phyloP scores from a whole-genome alignment of 2,329 filamentous ascomycete genomes.

The Pseudogymnoascus sp. region DNA sequence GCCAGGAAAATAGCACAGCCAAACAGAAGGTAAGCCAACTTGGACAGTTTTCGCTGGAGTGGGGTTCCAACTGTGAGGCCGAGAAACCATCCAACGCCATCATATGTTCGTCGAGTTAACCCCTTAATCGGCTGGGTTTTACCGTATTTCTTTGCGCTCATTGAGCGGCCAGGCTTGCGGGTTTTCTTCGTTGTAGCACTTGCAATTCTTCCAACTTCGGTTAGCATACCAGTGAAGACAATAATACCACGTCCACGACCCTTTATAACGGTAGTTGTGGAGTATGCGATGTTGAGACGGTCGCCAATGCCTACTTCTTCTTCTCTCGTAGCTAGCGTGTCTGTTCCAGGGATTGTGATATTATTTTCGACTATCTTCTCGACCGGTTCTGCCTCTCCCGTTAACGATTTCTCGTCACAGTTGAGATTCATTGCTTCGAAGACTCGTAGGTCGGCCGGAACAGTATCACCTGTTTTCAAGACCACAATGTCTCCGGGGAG shows the following conservation, averaged over 20 bases:
- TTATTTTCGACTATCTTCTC: slow-evolving; percentile 59
- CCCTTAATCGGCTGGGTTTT: slow-evolving; percentile 41
- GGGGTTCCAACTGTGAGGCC: slow-evolving; percentile 57
- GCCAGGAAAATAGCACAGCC: slow-evolving; percentile 42
- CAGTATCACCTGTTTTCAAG: slow-evolving; percentile 88
- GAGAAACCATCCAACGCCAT: slow-evolving; percentile 46
- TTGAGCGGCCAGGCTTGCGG: slow-evolving; percentile 45
- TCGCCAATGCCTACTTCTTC: slow-evolving; percentile 41
- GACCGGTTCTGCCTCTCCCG: slow-evolving; percentile 90
- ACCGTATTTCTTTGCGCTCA: slow-evolving; percentile 39
- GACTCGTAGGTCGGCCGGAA: slow-evolving; percentile 71
- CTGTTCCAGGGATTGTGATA: slow-evolving; percentile 29
- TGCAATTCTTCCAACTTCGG: slow-evolving; percentile 50
- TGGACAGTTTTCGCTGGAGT: slow-evolving; percentile 56
- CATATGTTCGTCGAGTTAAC: slow-evolving; percentile 38
- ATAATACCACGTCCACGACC: slow-evolving; percentile 48
- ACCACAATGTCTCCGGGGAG: slow-evolving; percentile 80
- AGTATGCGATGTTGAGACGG: slow-evolving; percentile 48
- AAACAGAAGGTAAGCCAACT: slow-evolving; percentile 57
- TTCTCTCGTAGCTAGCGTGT: slow-evolving; percentile 33
- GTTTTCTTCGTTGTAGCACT: slow-evolving; percentile 40
- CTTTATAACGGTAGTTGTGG: slow-evolving; percentile 47
- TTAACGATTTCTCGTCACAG: slow-evolving; percentile 93
- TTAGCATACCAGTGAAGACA: slow-evolving; percentile 47
- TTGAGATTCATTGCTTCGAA: slow-evolving; percentile 52